These are phyloP conservation scores for Alternaria brassicae DNA, from an alignment of 2,329 filamentous ascomycete species.

Conservation along the genomic window DNA sequence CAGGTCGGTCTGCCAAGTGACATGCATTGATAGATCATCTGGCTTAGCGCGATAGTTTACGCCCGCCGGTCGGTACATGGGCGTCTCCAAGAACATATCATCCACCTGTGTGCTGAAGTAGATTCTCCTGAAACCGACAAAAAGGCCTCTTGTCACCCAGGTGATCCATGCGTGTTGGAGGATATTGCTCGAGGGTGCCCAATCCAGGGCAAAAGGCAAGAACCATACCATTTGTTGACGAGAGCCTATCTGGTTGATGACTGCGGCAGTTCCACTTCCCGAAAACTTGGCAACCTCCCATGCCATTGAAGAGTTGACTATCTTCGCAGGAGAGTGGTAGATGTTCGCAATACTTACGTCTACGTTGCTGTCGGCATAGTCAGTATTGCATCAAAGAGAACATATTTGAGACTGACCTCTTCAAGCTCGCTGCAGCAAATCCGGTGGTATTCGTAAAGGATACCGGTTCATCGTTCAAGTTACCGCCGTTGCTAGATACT, in stretches of 20 bases:
- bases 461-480: slow-evolving; percentile 48
- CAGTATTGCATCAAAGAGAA: slow-evolving; percentile 8
- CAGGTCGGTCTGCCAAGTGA: slow-evolving; percentile 39
- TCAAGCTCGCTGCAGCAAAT: slow-evolving; percentile 64
- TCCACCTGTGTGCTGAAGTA: slow-evolving; percentile 67
- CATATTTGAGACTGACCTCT: slow-evolving; percentile 46
- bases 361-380: slow-evolving; percentile 27
- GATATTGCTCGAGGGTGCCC: slow-evolving; percentile 63
- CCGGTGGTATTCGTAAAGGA: slow-evolving; percentile 62
- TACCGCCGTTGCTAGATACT: slow-evolving; percentile 45
- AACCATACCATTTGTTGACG: slow-evolving; percentile 70
- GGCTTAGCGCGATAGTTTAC: slow-evolving; percentile 58
- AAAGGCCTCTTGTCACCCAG: slow-evolving; percentile 67
- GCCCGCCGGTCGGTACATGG: slow-evolving; percentile 54
- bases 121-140: slow-evolving; percentile 63
- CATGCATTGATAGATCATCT: slow-evolving; percentile 40
- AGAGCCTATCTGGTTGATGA: slow-evolving; percentile 65
- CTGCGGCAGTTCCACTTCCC: slow-evolving; percentile 61
- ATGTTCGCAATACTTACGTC: slow-evolving; percentile 50
- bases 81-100: slow-evolving; percentile 65
- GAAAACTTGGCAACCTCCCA: slow-evolving; percentile 58
- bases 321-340: slow-evolving; percentile 65
- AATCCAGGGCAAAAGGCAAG: slow-evolving; percentile 60
- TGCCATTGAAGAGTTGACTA: slow-evolving; percentile 62
- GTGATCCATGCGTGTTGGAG: slow-evolving; percentile 69